A percentile compares a stretch with the other conserved stretches of the same genome.
Evolutionary conservation across 2,329 filamentous ascomycete species (phyloP).

Genomic region (Mycosphaerella arachidis): DNA sequence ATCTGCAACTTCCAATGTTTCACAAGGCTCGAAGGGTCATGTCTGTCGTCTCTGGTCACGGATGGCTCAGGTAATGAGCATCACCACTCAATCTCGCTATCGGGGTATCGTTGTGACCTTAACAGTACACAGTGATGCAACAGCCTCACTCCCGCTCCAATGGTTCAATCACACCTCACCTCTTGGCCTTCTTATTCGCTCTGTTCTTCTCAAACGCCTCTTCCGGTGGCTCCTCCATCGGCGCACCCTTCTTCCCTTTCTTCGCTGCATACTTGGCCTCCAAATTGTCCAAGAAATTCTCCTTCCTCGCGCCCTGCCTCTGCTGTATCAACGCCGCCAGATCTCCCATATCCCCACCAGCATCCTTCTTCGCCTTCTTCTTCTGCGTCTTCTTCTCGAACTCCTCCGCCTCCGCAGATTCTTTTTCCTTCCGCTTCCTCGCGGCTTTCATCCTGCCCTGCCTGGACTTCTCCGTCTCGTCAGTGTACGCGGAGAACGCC

Average conservation of each 20-base stretch:
- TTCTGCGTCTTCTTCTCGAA: slow-evolving; percentile 70
- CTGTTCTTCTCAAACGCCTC: slow-evolving; percentile 53
- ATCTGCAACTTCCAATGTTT: background rate
- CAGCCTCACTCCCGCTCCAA: background rate
- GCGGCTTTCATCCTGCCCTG: slow-evolving; percentile 51
- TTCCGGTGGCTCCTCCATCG: slow-evolving; percentile 55
- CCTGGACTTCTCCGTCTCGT: slow-evolving; percentile 55
- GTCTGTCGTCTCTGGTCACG: too few species aligned
- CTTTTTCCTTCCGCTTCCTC: slow-evolving; percentile 64
- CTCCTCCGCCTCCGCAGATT: slow-evolving; percentile 60
- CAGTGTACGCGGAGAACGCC: slow-evolving; percentile 63
- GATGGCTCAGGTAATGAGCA: too few species aligned
- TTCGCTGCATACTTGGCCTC: slow-evolving; percentile 66
- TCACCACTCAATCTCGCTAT: background rate
- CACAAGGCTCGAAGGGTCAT: too few species aligned
- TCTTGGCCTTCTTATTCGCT: slow-evolving; percentile 29
- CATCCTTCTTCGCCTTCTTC: slow-evolving; percentile 41
- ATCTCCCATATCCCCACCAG: slow-evolving; percentile 43
- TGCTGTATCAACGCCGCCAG: slow-evolving; percentile 72
- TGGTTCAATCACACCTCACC: background rate
- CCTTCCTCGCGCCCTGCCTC: slow-evolving; percentile 60
- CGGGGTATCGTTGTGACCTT: background rate
- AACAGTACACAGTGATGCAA: background rate
- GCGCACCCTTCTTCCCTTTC: slow-evolving; percentile 50
- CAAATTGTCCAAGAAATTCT: slow-evolving; percentile 63